Evolutionary conservation across 2,329 filamentous ascomycete species (phyloP).

Genomic region (Cadophora malorum): DNA sequence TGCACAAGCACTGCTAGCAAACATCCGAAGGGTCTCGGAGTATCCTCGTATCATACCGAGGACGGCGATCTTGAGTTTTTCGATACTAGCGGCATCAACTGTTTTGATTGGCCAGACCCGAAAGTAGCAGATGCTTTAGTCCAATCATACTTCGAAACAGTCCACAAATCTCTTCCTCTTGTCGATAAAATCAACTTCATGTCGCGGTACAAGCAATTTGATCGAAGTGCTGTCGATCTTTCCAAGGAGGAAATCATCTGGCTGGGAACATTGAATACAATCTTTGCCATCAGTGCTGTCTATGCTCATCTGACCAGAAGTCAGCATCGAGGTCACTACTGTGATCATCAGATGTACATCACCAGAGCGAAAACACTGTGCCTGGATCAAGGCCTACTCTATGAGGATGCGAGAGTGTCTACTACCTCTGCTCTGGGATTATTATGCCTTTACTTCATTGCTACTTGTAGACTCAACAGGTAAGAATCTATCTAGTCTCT

Average conservation of each 20-base stretch:
- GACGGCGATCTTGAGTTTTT: conserved; percentile 35
- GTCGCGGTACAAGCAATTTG: conserved; percentile 28
- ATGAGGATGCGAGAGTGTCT: conserved; percentile 34
- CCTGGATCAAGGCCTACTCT: conserved; percentile 31
- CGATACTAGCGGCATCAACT: conserved; percentile 31
- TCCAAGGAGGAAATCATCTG: conserved; percentile 32
- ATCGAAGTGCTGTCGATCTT: conserved; percentile 18
- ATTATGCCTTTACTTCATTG: conserved; percentile 38
- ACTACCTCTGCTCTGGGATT: conserved; percentile 34
- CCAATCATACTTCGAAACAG: conserved; percentile 35
- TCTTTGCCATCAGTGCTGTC: conserved; percentile 38
- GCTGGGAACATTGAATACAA: conserved; percentile 37
- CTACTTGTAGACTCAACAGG: conserved; percentile 38
- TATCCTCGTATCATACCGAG: conserved; percentile 38
- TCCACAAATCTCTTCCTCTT: conserved; percentile 36
- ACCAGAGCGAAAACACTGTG: conserved; percentile 37
- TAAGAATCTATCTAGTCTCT: conserved; percentile 8
- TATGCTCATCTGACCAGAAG: conserved; percentile 32
- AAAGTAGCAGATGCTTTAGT: conserved; percentile 31
- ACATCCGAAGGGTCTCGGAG: conserved; percentile 19
- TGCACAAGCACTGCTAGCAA: not conserved
- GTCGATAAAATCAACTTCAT: conserved; percentile 34
- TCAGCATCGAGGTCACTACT: conserved; percentile 21
- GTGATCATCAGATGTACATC: conserved; percentile 36
- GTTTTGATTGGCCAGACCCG: conserved; percentile 35